phyloP scores from a whole-genome alignment of 768 basidiomycete genomes.

The Suillus lakei region DNA sequence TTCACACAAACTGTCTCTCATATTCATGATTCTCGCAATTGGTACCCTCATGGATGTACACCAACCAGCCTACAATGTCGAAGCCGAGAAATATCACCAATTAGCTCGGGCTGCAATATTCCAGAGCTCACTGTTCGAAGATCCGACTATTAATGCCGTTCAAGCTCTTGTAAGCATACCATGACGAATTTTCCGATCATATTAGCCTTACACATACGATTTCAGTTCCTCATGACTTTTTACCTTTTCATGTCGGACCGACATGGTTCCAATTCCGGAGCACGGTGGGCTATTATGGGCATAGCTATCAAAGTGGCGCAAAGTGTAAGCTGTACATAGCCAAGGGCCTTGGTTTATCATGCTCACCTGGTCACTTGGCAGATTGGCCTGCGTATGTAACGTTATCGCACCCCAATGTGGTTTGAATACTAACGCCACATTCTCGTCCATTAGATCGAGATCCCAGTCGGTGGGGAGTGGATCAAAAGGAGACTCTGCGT shows the following conservation, averaged over 20 bases:
- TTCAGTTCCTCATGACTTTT: constrained; percentile 70
- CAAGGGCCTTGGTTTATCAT: background rate
- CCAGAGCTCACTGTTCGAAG: constrained; percentile 66
- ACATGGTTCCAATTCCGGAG: constrained; percentile 66
- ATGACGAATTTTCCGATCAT: constrained; percentile 41
- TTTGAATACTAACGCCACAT: constrained; percentile 11
- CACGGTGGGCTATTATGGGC: constrained; percentile 72
- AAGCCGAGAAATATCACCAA: constrained; percentile 74
- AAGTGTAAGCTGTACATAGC: constrained; percentile 53
- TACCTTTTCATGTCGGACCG: constrained; percentile 73
- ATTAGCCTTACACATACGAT: constrained; percentile 37
- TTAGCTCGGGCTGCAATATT: constrained; percentile 69
- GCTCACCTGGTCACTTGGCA: constrained; percentile 27
- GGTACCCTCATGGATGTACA: constrained; percentile 64
- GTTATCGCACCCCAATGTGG: background rate
- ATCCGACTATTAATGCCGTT: constrained; percentile 69
- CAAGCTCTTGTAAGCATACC: constrained; percentile 60
- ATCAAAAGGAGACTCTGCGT: constrained; percentile 58
- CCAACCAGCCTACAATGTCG: constrained; percentile 61
- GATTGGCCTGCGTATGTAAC: constrained; percentile 71
- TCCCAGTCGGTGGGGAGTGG: constrained; percentile 67
- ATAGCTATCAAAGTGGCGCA: constrained; percentile 72
- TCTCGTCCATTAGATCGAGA: constrained; percentile 57
- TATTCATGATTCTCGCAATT: constrained; percentile 72
- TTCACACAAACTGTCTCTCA: constrained; percentile 64